A percentile compares a stretch with the other conserved stretches of the same genome.
Conservation (phyloP, 2,329 filamentous ascomycete genomes). For the Beauveria scarabaeidicola region DNA sequence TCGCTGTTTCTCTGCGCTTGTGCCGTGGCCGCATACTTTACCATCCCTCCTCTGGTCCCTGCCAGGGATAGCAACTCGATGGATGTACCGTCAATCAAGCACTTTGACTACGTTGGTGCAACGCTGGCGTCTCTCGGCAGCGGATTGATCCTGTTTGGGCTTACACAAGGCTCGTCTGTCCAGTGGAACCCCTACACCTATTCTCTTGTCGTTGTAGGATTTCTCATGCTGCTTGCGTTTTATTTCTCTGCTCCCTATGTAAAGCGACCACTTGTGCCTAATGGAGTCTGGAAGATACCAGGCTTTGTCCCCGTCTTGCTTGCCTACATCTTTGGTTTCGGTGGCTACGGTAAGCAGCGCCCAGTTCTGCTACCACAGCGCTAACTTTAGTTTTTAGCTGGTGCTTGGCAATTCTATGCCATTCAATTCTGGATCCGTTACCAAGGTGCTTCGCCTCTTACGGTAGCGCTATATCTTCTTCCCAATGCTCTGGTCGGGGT, state of each 20-base stretch:
- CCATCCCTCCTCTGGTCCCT: conserved; percentile 5
- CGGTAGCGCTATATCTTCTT: conserved; percentile 33
- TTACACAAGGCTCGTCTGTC: conserved; percentile 6
- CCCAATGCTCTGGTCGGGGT: conserved; percentile 37
- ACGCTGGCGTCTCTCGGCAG: conserved; percentile 4
- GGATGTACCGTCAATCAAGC: conserved; percentile 4
- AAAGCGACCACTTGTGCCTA: conserved; percentile 3
- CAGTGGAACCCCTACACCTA: conserved; percentile 10
- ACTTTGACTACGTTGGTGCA: conserved; percentile 9
- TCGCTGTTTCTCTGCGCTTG: conserved; percentile 8
- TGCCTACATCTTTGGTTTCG: conserved; percentile 3
- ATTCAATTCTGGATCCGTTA: conserved; percentile 29
- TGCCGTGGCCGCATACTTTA: conserved; percentile 2
- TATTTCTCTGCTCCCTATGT: background rate
- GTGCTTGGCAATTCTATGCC: conserved; percentile 27
- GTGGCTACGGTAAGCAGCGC: background rate
- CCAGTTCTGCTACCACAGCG: background rate
- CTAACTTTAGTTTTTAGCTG: conserved; percentile 13
- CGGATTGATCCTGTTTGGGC: conserved; percentile 6
- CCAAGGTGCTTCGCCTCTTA: conserved; percentile 30
- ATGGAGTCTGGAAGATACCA: background rate
- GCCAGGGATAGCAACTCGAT: conserved; percentile 1
- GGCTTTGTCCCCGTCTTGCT: conserved; percentile 4
- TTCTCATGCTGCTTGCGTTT: conserved; percentile 5
- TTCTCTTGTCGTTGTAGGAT: conserved; percentile 5